Conservation (phyloP, 495 filamentous ascomycete species). For the Aspergillus egyptiacus region DNA sequence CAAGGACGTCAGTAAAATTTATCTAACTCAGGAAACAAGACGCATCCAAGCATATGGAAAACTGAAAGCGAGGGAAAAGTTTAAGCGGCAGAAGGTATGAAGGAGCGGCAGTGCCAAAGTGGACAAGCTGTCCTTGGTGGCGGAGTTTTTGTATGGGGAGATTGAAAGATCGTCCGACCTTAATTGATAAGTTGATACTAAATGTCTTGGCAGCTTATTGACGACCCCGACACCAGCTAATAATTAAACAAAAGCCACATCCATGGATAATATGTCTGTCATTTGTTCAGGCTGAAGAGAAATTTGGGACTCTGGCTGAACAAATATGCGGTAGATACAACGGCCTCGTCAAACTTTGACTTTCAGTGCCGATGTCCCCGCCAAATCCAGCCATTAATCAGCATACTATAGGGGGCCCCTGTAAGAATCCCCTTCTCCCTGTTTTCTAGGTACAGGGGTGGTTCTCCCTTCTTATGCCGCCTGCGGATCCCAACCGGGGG, state of each 20-base stretch:
- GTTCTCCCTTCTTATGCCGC: too few relatives aligned
- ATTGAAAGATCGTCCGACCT: constrained; percentile 9
- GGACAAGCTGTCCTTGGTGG: constrained; percentile 33
- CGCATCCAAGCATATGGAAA: neutral
- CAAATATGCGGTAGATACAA: too few relatives aligned
- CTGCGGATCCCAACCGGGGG: too few relatives aligned
- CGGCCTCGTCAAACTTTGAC: neutral
- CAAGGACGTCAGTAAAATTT: neutral
- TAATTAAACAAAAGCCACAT: neutral
- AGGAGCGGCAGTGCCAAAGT: constrained; percentile 19
- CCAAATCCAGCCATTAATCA: neutral
- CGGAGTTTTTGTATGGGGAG: constrained; percentile 14
- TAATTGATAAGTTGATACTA: constrained; percentile 13
- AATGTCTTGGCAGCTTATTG: constrained; percentile 10
- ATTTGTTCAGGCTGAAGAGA: neutral
- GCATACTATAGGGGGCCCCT: neutral
- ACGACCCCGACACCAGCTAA: neutral
- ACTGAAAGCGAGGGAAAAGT: constrained; percentile 8
- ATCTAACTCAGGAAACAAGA: neutral
- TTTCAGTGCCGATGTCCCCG: neutral
- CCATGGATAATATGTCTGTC: neutral
- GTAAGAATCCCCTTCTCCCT: neutral
- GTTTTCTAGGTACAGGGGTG: neutral
- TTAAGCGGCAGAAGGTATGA: constrained; percentile 7
- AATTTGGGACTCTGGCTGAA: neutral